Conservation (phyloP, 768 basidiomycete species). For the Mycena alexandri region DNA sequence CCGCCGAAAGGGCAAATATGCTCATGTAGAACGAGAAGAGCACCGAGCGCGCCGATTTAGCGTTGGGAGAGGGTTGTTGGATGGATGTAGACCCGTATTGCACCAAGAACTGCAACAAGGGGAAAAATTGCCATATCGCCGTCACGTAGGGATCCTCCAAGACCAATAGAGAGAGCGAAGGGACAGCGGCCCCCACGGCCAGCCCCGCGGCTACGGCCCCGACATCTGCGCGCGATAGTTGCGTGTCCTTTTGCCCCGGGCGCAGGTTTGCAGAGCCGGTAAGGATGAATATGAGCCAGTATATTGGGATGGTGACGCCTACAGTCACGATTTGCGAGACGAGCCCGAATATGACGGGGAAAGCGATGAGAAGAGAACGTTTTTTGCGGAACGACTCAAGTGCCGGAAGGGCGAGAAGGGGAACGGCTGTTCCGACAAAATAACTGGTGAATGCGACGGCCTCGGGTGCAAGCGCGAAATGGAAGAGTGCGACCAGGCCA, state of each 20-base stretch:
- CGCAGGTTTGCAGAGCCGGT: constrained; percentile 46
- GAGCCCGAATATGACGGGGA: constrained; percentile 56
- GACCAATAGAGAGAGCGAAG: constrained; percentile 58
- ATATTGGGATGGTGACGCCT: constrained; percentile 60
- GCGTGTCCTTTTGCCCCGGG: constrained; percentile 35
- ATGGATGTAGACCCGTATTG: constrained; percentile 52
- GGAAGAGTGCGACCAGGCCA: constrained; percentile 60
- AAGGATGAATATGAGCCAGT: constrained; percentile 60
- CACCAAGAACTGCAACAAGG: constrained; percentile 56
- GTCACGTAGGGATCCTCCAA: constrained; percentile 57
- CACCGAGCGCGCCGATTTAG: constrained; percentile 51
- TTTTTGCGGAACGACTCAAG: constrained; percentile 59
- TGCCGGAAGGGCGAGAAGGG: constrained; percentile 54
- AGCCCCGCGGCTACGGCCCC: constrained; percentile 65
- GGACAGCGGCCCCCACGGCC: constrained; percentile 58
- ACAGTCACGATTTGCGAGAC: constrained; percentile 56
- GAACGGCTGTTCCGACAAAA: constrained; percentile 49
- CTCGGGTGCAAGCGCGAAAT: constrained; percentile 50
- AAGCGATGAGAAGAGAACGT: constrained; percentile 50
- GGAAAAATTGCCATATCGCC: constrained; percentile 67
- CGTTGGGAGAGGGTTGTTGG: constrained; percentile 48
- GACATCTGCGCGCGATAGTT: constrained; percentile 53
- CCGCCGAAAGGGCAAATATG: constrained; percentile 56
- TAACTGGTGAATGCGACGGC: constrained; percentile 51
- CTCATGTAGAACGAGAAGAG: constrained; percentile 54